These are phyloP conservation scores for Diaporthe humulicola DNA, from an alignment of 2,329 filamentous ascomycete species.

Conservation along the genomic window DNA sequence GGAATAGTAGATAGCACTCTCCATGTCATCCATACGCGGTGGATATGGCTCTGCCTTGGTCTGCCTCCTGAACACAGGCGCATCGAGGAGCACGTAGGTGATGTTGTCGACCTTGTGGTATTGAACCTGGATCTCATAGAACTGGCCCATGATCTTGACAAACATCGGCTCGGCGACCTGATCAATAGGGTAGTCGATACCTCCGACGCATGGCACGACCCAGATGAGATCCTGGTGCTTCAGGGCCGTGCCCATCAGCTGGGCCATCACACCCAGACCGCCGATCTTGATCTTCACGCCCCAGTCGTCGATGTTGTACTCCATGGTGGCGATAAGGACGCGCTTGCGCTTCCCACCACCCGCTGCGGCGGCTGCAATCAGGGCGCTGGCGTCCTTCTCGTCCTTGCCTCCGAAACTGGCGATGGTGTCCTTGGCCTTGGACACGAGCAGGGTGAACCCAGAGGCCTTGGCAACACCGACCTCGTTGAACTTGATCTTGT, in stretches of 20 bases:
- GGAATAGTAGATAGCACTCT: conserved; percentile 77
- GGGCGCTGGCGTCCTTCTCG: conserved; percentile 61
- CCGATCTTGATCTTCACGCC: conserved; percentile 79
- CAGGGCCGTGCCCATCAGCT: conserved; percentile 76
- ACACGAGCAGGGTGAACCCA: conserved; percentile 42
- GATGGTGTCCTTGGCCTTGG: conserved; percentile 41
- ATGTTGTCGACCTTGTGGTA: conserved; percentile 75
- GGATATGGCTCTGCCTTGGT: conserved; percentile 73
- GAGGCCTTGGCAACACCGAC: conserved; percentile 37
- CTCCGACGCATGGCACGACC: conserved; percentile 73
- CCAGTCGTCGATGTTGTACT: conserved; percentile 80
- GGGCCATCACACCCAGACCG: conserved; percentile 78
- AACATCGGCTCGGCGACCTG: conserved; percentile 71
- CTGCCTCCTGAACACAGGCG: conserved; percentile 75
- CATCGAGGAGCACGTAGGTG: conserved; percentile 77
- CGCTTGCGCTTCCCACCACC: conserved; percentile 45
- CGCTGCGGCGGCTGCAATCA: conserved; percentile 31
- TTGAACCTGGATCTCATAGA: conserved; percentile 74
- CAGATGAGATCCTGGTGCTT: conserved; percentile 75
- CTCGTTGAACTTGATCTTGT: conserved; percentile 61
- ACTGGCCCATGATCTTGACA: conserved; percentile 71
- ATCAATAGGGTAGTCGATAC: conserved; percentile 74
- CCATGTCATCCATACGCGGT: conserved; percentile 76
- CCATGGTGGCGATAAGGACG: conserved; percentile 53
- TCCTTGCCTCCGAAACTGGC: conserved; percentile 50